phyloP scores from a whole-genome alignment of 345 rosid genomes.

The Reutealis trisperma region DNA sequence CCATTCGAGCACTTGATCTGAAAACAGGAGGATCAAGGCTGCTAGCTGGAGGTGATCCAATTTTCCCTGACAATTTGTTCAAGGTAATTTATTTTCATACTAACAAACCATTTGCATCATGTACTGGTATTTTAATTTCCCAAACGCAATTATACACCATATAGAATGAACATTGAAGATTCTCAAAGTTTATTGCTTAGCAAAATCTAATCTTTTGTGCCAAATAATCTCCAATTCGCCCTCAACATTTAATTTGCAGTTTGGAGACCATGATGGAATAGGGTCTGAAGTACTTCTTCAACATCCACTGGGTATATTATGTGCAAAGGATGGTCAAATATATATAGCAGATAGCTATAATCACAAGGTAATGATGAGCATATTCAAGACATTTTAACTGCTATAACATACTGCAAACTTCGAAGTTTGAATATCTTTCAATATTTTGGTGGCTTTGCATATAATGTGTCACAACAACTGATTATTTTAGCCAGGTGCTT shows the following conservation, averaged over 20 bases:
- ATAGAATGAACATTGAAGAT: background rate
- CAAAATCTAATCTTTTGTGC: background rate
- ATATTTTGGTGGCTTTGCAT: background rate
- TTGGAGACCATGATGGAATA: conserved; percentile 86
- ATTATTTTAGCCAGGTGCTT: background rate
- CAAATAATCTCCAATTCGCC: background rate
- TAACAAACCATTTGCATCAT: conserved; percentile 12
- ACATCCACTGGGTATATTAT: conserved; percentile 87
- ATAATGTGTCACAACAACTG: background rate
- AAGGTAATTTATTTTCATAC: conserved; percentile 46
- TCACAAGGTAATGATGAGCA: conserved; percentile 62
- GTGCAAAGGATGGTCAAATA: conserved; percentile 67
- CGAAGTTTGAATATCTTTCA: background rate
- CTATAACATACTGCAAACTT: background rate
- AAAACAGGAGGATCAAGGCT: conserved; percentile 85
- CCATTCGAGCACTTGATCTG: conserved; percentile 80
- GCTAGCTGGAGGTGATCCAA: conserved; percentile 85
- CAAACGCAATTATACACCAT: background rate
- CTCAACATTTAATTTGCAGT: conserved; percentile 46
- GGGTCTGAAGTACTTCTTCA: conserved; percentile 93
- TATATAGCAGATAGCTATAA: conserved; percentile 91
- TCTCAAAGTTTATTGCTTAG: background rate
- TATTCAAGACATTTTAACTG: background rate
- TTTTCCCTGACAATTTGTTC: conserved; percentile 80
- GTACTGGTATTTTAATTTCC: conserved; percentile 1